These are phyloP conservation scores for Tetraselmis chui DNA, from an alignment of 139 green algal genomes.

Conservation along the genomic window DNA sequence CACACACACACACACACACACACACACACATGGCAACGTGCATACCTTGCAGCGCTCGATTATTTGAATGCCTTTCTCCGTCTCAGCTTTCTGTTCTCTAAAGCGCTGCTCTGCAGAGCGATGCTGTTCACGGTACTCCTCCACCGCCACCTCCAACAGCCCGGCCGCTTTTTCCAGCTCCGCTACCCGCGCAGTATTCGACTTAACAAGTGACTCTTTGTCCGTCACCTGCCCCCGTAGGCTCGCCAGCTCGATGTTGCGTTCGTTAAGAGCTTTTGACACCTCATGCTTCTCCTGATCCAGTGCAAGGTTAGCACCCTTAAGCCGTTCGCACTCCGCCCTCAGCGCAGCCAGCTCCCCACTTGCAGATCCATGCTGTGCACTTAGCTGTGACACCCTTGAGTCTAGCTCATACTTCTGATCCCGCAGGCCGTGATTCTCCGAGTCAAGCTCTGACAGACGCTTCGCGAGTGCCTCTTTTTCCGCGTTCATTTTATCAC, in stretches of 20 bases:
- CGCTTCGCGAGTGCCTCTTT: neutral
- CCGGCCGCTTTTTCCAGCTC: neutral
- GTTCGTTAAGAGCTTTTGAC: neutral
- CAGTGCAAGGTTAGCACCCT: neutral
- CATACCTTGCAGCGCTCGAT: neutral
- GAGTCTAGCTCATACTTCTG: neutral
- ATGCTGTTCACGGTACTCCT: neutral
- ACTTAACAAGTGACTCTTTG: neutral
- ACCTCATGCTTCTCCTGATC: neutral
- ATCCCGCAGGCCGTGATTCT: neutral
- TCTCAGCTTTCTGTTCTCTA: neutral
- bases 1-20: too few relatives aligned
- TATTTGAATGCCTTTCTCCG: neutral
- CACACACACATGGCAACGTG: too few relatives aligned
- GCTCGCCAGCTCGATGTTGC: neutral
- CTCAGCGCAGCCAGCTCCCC: neutral
- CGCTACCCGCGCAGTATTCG: neutral
- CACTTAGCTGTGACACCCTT: neutral
- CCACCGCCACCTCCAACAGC: neutral
- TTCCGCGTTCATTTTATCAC: neutral
- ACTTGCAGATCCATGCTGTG: neutral
- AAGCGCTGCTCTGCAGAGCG: neutral
- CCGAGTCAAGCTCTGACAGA: neutral
- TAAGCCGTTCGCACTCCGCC: neutral
- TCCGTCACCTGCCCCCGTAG: neutral